A percentile compares a stretch with the other conserved stretches of the same genome.
phyloP scores from a whole-genome alignment of 768 basidiomycete species.

The Kwoniella newhampshirensis region DNA sequence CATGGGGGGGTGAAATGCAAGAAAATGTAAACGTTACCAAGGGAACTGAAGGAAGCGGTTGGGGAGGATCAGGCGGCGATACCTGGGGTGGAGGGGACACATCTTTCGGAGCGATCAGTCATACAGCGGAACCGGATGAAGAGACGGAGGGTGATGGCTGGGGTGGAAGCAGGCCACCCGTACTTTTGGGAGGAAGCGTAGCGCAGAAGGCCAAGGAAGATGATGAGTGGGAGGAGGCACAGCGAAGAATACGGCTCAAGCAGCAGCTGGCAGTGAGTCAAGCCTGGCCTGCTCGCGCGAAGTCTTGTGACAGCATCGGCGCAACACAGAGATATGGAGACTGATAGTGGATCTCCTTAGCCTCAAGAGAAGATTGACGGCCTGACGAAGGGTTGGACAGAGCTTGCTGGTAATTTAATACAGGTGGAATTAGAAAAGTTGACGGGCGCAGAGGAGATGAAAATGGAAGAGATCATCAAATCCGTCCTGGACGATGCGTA shows the following conservation, averaged over 20 bases:
- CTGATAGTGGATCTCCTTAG: conserved; percentile 14
- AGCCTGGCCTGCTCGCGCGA: background rate
- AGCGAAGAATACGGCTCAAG: conserved; percentile 32
- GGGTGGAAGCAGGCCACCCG: conserved; percentile 19
- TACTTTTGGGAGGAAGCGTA: background rate
- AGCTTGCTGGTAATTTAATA: conserved; percentile 32
- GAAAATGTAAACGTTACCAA: background rate
- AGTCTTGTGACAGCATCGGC: no score
- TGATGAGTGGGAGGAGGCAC: conserved; percentile 50
- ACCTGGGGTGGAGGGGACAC: conserved; percentile 9
- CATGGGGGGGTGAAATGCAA: conserved; percentile 6
- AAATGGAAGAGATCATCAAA: conserved; percentile 22
- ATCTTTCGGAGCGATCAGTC: conserved; percentile 3
- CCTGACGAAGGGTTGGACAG: conserved; percentile 33
- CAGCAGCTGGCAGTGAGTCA: conserved; percentile 46
- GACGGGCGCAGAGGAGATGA: conserved; percentile 32
- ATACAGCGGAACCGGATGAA: conserved; percentile 17
- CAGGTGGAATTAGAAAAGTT: conserved; percentile 34
- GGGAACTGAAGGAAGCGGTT: conserved; percentile 6
- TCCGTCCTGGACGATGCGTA: conserved; percentile 29
- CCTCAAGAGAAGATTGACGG: conserved; percentile 33
- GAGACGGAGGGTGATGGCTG: conserved; percentile 33
- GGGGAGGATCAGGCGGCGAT: conserved; percentile 8
- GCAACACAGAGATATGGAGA: background rate
- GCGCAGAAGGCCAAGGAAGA: conserved; percentile 16